phyloP scores from a whole-genome alignment of 2,329 filamentous ascomycete genomes.

The Penicillium verrucosum region DNA sequence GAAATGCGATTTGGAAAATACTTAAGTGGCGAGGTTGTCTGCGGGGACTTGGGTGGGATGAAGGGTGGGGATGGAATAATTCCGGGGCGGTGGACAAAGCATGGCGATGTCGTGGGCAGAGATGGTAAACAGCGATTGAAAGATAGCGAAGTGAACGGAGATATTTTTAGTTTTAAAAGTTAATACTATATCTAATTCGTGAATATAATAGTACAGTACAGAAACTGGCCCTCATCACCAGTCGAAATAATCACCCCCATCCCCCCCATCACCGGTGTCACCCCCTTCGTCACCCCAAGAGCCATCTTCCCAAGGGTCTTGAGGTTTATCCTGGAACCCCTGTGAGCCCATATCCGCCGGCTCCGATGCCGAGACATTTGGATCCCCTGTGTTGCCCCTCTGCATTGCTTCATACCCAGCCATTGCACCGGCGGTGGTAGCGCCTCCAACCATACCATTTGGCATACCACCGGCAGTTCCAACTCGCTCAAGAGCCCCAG shows the following conservation, averaged over 20 bases:
- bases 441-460: conserved; percentile 44
- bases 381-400: conserved; percentile 43
- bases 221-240: conserved; percentile 20
- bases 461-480: conserved; percentile 42
- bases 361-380: conserved; percentile 11
- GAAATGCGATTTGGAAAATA: neutral
- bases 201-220: conserved; percentile 5
- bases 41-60: neutral
- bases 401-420: conserved; percentile 64
- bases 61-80: conserved; percentile 5
- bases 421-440: conserved; percentile 56
- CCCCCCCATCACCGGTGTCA: conserved; percentile 19
- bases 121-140: neutral
- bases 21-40: neutral
- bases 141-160: neutral
- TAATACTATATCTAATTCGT: neutral
- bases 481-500: conserved; percentile 32
- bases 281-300: conserved; percentile 14
- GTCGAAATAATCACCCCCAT: conserved; percentile 25
- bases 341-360: conserved; percentile 8
- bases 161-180: neutral
- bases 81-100: conserved; percentile 10
- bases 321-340: conserved; percentile 23
- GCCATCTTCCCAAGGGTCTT: conserved; percentile 22
- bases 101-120: neutral